phyloP scores from a whole-genome alignment of 176 grass and related monocot genomes.

The Coix lacrymajobi region DNA sequence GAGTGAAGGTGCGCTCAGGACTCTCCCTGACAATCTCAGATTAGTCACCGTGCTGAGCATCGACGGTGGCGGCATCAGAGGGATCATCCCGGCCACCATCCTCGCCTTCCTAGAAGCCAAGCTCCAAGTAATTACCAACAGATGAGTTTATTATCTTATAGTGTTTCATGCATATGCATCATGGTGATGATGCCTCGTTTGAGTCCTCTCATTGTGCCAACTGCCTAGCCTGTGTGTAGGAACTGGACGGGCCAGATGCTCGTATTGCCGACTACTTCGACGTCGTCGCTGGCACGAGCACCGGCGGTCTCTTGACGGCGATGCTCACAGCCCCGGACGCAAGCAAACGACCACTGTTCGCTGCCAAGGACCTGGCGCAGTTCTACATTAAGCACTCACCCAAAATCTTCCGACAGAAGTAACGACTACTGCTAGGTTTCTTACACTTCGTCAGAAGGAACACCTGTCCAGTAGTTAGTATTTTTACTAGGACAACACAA shows the following conservation, averaged over 20 bases:
- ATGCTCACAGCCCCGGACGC: slow-evolving; percentile 59
- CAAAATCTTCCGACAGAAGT: slow-evolving; percentile 69
- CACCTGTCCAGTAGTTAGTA: not conserved
- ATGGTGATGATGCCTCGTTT: not conserved
- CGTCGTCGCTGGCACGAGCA: slow-evolving; percentile 66
- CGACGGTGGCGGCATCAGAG: slow-evolving; percentile 62
- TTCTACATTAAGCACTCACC: slow-evolving; percentile 57
- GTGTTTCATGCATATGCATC: not conserved
- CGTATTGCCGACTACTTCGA: slow-evolving; percentile 72
- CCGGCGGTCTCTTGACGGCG: slow-evolving; percentile 52
- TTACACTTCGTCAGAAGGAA: not conserved
- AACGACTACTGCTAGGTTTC: not conserved
- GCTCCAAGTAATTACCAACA: slow-evolving; percentile 48
- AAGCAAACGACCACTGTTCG: slow-evolving; percentile 39
- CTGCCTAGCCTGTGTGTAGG: slow-evolving; percentile 30
- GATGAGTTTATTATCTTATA: slow-evolving; percentile 13
- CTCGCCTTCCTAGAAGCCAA: slow-evolving; percentile 53
- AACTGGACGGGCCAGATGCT: slow-evolving; percentile 48
- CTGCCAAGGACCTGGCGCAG: slow-evolving; percentile 39
- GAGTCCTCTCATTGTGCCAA: not conserved
- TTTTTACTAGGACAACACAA: not conserved
- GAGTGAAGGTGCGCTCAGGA: not conserved
- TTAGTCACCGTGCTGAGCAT: slow-evolving; percentile 71
- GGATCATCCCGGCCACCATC: slow-evolving; percentile 76
- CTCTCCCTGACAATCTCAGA: slow-evolving; percentile 26